phyloP scores from a whole-genome alignment of 306 rosid genomes.

The Malus sieversii region DNA sequence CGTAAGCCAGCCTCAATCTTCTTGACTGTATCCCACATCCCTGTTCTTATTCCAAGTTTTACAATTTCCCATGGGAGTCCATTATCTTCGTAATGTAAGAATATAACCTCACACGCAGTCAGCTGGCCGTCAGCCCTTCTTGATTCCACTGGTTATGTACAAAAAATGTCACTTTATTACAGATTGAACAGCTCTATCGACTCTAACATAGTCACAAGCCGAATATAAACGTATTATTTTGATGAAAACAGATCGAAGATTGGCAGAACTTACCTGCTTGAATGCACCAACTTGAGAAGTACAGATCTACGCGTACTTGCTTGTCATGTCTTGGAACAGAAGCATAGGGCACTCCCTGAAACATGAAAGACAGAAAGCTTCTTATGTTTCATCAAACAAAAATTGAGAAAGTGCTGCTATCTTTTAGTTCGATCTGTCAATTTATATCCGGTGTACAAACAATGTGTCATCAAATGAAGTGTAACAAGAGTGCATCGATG shows the following conservation, averaged over 20 bases:
- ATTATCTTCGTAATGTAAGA: slow-evolving; percentile 87
- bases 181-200: neutral
- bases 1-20: slow-evolving; percentile 77
- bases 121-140: slow-evolving; percentile 39
- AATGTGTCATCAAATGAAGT: neutral
- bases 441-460: too few species aligned
- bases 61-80: slow-evolving; percentile 93
- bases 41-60: slow-evolving; percentile 75
- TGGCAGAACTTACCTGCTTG: slow-evolving; percentile 36
- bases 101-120: slow-evolving; percentile 75
- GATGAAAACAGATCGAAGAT: neutral
- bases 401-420: neutral
- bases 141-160: slow-evolving; percentile 57
- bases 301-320: slow-evolving; percentile 49
- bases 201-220: neutral
- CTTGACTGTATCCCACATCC: slow-evolving; percentile 89
- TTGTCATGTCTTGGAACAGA: slow-evolving; percentile 39
- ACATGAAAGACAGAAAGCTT: neutral
- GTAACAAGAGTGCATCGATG: neutral
- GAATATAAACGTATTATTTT: neutral
- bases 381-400: neutral
- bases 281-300: slow-evolving; percentile 70
- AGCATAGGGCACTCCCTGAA: slow-evolving; percentile 48
- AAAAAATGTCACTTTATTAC: neutral
- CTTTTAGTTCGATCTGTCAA: too few species aligned